Percentiles rank a stretch among this genome's conserved stretches.
Evolutionary conservation across 345 rosid genomes (phyloP).

Genomic region (Salix exigua): DNA sequence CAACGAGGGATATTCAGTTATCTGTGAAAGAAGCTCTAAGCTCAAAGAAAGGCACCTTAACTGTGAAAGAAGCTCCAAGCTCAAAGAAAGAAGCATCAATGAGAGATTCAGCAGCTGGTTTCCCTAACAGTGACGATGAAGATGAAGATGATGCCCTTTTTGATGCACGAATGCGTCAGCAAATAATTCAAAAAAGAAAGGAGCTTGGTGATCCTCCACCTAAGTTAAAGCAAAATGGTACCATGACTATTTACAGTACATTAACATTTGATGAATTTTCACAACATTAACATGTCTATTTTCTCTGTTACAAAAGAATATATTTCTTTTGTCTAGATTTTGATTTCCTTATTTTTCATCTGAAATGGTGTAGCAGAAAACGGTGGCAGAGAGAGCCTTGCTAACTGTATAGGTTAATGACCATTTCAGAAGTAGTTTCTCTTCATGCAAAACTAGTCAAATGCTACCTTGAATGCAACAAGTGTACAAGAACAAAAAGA

Average conservation of each 20-base stretch:
- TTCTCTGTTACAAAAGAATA: not conserved
- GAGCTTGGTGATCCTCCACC: conserved; percentile 58
- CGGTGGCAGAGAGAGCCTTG: not conserved
- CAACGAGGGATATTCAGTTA: conserved; percentile 55
- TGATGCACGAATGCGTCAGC: conserved; percentile 84
- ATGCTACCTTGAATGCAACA: not conserved
- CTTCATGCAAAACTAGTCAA: not conserved
- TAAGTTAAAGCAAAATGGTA: conserved; percentile 52
- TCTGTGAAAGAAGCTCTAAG: conserved; percentile 75
- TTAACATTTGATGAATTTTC: conserved; percentile 1
- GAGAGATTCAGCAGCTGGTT: conserved; percentile 44
- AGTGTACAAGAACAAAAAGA: not conserved
- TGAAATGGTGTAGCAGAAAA: not conserved
- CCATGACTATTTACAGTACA: not conserved
- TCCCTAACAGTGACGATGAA: conserved; percentile 26
- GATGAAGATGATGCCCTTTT: conserved; percentile 64
- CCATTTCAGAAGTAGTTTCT: not conserved
- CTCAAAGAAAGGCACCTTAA: conserved; percentile 41
- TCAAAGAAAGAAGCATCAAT: conserved; percentile 52
- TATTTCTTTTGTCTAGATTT: not conserved
- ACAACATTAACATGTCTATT: not conserved
- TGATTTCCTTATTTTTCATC: not conserved
- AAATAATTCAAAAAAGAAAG: conserved; percentile 58
- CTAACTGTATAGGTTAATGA: not conserved
- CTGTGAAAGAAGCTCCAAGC: conserved; percentile 71